Evolutionary conservation across 176 grass and related monocot genomes (phyloP), one percentile per base, ranked within the genome.

Genomic region (Oryza officinalis): DNA sequence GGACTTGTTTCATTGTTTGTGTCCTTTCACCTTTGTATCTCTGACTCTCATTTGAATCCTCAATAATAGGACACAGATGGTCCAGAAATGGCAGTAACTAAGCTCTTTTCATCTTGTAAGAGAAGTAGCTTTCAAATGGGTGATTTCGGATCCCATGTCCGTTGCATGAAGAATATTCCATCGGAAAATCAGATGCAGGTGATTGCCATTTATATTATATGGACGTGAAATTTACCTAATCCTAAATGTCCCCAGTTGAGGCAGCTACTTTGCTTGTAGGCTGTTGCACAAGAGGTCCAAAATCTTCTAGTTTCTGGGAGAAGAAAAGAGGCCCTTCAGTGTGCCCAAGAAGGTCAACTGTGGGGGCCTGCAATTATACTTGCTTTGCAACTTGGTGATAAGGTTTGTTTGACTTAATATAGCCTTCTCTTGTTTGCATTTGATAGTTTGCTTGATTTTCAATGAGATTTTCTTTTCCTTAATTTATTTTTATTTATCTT

Each of bases 311-410:
- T 99, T 77, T 96, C 91, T 78, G 97, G 97, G 79, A 96, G 85
- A 88, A 94, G 93, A 75, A 96, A 94, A 88, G 89, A 99, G 23
- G 97, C 97, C 30, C 91, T 99, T 75, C 91, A 94, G 52, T 85
- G 73, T 90, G 97, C 97, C 46, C 89, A 96, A 78, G 91, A 92
- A 88, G 97, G 97, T 89, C 97, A 99, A 76, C 66, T 99, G 13
- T 99, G 97, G 97, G 96, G 97, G 26, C 91, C 97, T 78, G 97
- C 97, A 75, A 88, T 99, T 73, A 87, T 99, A 81, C 91, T 96
- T 83, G 93, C 97, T 52, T 91, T 92, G 50, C 93, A 96, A 78
- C 93, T 99, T 52, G 96, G 97, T 46, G 93, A 99, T 71, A 78
- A 96, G 87, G 96, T 98, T 31, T 82, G 81, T 78, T 38, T 75